Conservation (phyloP, 352 stramenopile species). For the Detonula confervacea region DNA sequence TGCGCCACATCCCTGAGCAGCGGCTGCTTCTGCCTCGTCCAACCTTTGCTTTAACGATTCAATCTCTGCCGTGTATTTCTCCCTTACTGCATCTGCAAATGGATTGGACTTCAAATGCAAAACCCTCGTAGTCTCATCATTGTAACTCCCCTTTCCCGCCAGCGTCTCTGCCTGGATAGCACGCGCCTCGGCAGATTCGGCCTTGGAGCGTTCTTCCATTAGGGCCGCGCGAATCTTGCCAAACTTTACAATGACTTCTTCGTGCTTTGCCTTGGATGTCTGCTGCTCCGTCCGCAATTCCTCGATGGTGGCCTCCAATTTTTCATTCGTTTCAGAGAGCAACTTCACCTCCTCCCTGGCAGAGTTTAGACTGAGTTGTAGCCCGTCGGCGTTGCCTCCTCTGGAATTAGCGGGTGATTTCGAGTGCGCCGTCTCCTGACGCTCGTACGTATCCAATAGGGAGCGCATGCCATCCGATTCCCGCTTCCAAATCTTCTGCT, state of each 20-base stretch:
- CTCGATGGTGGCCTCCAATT: slow-evolving; percentile 48
- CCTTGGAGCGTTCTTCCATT: slow-evolving; percentile 72
- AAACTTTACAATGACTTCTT: slow-evolving; percentile 79
- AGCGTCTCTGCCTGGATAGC: slow-evolving; percentile 71
- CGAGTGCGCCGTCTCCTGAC: slow-evolving; percentile 29
- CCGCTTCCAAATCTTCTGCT: slow-evolving; percentile 73
- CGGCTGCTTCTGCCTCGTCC: slow-evolving; percentile 39
- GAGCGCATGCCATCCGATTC: slow-evolving; percentile 68
- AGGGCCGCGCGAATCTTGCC: slow-evolving; percentile 70
- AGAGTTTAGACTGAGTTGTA: slow-evolving; percentile 61
- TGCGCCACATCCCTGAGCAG: background rate
- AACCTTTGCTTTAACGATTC: slow-evolving; percentile 61
- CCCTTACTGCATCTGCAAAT: slow-evolving; percentile 61
- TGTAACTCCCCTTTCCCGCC: slow-evolving; percentile 80
- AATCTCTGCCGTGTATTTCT: slow-evolving; percentile 71
- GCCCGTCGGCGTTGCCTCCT: slow-evolving; percentile 18
- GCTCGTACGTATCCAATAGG: slow-evolving; percentile 74
- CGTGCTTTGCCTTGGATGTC: slow-evolving; percentile 55
- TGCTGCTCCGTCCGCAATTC: slow-evolving; percentile 51
- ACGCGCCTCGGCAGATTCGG: slow-evolving; percentile 64
- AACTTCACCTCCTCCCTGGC: slow-evolving; percentile 63
- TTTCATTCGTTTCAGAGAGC: slow-evolving; percentile 38
- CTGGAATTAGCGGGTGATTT: slow-evolving; percentile 10
- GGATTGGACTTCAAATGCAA: slow-evolving; percentile 81
- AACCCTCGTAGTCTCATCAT: slow-evolving; percentile 70